phyloP scores from a whole-genome alignment of 2,329 filamentous ascomycete species.

The Talaromyces pinophilus region DNA sequence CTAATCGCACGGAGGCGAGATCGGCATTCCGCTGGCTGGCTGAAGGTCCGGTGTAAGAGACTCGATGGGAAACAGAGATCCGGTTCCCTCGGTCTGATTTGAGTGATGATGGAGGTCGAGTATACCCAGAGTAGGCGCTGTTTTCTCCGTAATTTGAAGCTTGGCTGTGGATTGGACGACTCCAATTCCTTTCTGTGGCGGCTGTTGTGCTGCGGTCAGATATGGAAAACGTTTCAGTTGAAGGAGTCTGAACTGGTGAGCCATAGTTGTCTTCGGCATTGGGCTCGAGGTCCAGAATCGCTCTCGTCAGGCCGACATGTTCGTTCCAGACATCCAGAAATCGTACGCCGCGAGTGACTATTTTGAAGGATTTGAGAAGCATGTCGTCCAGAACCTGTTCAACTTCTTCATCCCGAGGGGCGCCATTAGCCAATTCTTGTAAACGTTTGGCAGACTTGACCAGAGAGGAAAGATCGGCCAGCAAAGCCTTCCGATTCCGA shows the following conservation, averaged over 20 bases:
- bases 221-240: constrained; percentile 41
- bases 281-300: constrained; percentile 43
- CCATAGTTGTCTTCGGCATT: constrained; percentile 31
- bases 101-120: constrained; percentile 30
- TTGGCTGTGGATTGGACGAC: constrained; percentile 34
- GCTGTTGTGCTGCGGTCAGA: constrained; percentile 28
- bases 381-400: constrained; percentile 77
- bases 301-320: constrained; percentile 48
- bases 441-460: constrained; percentile 86
- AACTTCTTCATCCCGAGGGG: constrained; percentile 42
- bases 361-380: constrained; percentile 89
- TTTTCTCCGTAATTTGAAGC: constrained; percentile 33
- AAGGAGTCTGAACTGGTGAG: constrained; percentile 39
- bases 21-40: constrained; percentile 65
- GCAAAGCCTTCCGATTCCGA: constrained; percentile 77
- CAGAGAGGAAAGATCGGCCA: constrained; percentile 85
- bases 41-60: constrained; percentile 72
- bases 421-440: constrained; percentile 68
- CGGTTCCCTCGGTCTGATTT: constrained; percentile 48
- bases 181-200: constrained; percentile 34
- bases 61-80: constrained; percentile 65
- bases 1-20: constrained; percentile 80
- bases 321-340: constrained; percentile 85
- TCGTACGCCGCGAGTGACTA: constrained; percentile 84
- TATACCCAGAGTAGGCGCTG: constrained; percentile 1